phyloP scores from a whole-genome alignment of 2,329 filamentous ascomycete genomes.

The Xylaria sp. region DNA sequence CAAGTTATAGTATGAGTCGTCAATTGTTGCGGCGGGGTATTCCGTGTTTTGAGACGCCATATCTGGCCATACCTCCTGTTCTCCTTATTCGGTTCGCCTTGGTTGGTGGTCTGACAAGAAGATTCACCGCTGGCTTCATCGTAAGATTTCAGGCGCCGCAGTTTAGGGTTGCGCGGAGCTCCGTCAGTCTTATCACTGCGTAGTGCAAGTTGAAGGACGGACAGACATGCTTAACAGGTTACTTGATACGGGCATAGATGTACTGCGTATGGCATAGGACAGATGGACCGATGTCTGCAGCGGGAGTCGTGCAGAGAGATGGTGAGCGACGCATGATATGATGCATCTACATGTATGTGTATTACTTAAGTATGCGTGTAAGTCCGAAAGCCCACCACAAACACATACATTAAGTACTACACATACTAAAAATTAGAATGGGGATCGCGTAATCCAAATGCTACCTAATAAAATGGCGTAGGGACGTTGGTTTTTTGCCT shows the following conservation, averaged over 20 bases:
- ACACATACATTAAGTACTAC: background rate
- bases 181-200: slow-evolving; percentile 2
- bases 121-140: slow-evolving; percentile 5
- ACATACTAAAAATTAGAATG: background rate
- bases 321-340: too few relatives aligned
- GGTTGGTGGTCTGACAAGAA: background rate
- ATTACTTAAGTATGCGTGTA: background rate
- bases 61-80: background rate
- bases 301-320: background rate
- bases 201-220: too few relatives aligned
- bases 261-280: background rate
- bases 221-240: background rate
- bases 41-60: slow-evolving; percentile 9
- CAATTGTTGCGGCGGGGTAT: background rate
- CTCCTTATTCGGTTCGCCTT: background rate
- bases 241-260: background rate
- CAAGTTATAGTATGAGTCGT: background rate
- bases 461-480: background rate
- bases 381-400: slow-evolving; percentile 1
- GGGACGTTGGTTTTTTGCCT: too few relatives aligned
- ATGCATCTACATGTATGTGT: too few relatives aligned
- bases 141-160: slow-evolving; percentile 4
- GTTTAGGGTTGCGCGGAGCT: background rate
- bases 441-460: background rate
- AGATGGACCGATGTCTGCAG: background rate